A percentile compares a stretch with the other conserved stretches of the same genome.
Conservation (phyloP, 2,329 filamentous ascomycete genomes). For the Phialemonium atrogriseum region DNA sequence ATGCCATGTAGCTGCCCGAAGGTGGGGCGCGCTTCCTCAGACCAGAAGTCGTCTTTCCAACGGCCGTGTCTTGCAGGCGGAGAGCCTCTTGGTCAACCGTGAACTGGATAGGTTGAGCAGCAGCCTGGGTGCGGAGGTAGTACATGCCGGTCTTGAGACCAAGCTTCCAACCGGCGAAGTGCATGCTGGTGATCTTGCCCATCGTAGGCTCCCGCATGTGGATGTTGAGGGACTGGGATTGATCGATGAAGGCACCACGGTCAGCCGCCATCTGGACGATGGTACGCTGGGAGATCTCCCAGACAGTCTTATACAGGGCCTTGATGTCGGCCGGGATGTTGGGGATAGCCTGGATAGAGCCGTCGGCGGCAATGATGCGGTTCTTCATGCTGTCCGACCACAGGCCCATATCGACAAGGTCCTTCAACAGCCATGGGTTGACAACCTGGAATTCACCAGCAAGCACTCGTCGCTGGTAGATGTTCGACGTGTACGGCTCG, state of each 20-base stretch:
- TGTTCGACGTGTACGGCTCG: conserved; percentile 99
- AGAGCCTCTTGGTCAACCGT: conserved; percentile 96
- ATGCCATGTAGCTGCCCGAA: conserved; percentile 46
- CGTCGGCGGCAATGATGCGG: conserved; percentile 94
- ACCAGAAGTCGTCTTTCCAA: conserved; percentile 52
- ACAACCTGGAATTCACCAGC: conserved; percentile 99
- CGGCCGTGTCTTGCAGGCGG: conserved; percentile 74
- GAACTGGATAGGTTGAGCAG: conserved; percentile 95
- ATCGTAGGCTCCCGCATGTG: conserved; percentile 99
- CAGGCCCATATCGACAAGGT: conserved; percentile 92
- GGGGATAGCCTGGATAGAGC: conserved; percentile 92
- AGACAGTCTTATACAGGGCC: conserved; percentile 97
- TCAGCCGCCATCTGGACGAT: conserved; percentile 98
- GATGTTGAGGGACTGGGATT: conserved; percentile 98
- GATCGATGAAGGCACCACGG: conserved; percentile 96
- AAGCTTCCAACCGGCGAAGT: conserved; percentile 98
- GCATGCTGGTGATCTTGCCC: conserved; percentile 99
- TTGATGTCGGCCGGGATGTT: conserved; percentile 96
- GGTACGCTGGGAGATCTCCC: conserved; percentile 94
- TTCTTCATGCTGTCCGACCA: conserved; percentile 99
- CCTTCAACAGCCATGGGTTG: conserved; percentile 97
- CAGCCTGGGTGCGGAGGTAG: conserved; percentile 96
- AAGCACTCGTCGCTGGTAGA: conserved; percentile 96
- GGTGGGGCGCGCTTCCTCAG: conserved; percentile 64
- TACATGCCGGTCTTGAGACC: conserved; percentile 99